Conservation (phyloP, 2,329 filamentous ascomycete species). For the Aspergillus texensis region DNA sequence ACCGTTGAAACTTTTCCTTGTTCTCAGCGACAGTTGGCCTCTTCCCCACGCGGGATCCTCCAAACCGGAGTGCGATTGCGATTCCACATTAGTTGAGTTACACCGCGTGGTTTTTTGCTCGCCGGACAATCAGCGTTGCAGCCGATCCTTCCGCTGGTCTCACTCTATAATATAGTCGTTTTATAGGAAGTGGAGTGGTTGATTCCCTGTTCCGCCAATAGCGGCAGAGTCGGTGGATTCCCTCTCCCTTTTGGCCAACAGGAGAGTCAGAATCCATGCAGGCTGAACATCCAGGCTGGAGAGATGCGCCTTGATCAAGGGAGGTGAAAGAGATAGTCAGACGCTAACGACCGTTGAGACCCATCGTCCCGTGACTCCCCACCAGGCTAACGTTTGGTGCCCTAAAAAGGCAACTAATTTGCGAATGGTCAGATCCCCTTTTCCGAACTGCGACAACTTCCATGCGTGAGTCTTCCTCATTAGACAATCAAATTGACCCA, state of each 20-base stretch:
- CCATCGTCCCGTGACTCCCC: neutral
- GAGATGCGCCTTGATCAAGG: neutral
- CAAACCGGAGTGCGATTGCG: neutral
- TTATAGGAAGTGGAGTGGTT: neutral
- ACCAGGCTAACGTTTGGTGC: neutral
- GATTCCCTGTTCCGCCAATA: neutral
- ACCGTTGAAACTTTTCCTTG: neutral
- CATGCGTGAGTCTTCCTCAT: neutral
- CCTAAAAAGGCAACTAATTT: neutral
- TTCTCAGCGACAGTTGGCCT: neutral
- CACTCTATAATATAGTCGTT: neutral
- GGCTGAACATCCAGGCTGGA: neutral
- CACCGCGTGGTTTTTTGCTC: neutral
- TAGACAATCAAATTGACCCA: neutral
- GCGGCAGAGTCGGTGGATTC: neutral
- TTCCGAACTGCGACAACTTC: neutral
- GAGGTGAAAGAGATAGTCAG: neutral
- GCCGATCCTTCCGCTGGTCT: neutral
- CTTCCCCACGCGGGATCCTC: slow-evolving; percentile 2
- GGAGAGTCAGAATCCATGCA: neutral
- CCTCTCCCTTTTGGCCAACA: neutral
- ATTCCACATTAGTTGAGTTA: neutral
- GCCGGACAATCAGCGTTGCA: neutral
- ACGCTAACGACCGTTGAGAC: slow-evolving; percentile 1
- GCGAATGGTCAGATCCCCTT: neutral